A percentile compares a stretch with the other conserved stretches of the same genome.
Evolutionary conservation across 192 early-diverging fungal genomes (phyloP).

Genomic region (Backusella circina): DNA sequence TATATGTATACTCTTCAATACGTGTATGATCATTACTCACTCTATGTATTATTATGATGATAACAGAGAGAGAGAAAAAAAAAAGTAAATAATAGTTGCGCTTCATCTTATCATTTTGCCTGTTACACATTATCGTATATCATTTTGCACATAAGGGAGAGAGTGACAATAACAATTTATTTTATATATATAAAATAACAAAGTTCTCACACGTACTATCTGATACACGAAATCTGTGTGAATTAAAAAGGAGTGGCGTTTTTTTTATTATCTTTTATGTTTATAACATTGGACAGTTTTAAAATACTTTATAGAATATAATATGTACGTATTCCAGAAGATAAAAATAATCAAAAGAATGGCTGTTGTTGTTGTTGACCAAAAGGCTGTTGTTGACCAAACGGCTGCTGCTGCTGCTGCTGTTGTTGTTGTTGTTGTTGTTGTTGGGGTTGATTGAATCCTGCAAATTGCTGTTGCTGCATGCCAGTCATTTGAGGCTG

Average conservation of each 20-base stretch:
- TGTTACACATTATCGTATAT: not conserved
- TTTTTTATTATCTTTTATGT: not conserved
- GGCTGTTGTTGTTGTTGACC: constrained; percentile 1
- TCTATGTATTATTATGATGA: too few species aligned
- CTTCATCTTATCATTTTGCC: too few species aligned
- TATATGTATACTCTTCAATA: too few species aligned
- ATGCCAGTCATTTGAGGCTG: constrained; percentile 21
- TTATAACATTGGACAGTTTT: not conserved
- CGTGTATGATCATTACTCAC: too few species aligned
- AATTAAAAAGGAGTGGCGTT: not conserved
- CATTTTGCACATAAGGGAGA: not conserved
- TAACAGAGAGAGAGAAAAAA: too few species aligned
- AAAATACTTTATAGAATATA: constrained; percentile 1
- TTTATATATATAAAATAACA: not conserved
- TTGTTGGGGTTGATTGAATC: not conserved
- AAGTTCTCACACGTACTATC: not conserved
- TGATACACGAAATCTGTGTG: not conserved
- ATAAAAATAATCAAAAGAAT: constrained; percentile 1
- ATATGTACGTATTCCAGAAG: not conserved
- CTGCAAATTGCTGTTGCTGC: constrained; percentile 8
- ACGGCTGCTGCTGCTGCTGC: not conserved
- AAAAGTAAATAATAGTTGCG: too few species aligned
- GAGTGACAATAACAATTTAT: constrained; percentile 2
- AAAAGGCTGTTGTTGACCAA: constrained; percentile 10
- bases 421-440: not conserved